Evolutionary conservation across 2,329 filamentous ascomycete species (phyloP).

Genomic region (Aspergillus ruber): DNA sequence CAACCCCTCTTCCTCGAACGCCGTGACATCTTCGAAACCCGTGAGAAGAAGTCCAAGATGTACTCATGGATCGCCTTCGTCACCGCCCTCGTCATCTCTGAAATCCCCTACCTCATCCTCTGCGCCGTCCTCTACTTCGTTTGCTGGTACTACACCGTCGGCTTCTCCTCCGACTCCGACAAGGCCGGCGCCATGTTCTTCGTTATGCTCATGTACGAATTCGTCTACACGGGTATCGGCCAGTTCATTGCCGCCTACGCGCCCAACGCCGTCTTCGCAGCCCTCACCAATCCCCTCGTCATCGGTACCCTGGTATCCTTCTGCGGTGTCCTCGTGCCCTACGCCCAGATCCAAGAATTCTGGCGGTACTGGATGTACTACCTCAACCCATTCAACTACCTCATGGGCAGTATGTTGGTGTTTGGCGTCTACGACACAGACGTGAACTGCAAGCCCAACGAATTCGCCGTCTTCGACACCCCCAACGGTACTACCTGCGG

Average conservation of each 20-base stretch:
- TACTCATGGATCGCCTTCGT: slow-evolving; percentile 71
- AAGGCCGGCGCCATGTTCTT: slow-evolving; percentile 51
- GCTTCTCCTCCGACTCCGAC: slow-evolving; percentile 34
- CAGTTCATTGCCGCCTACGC: slow-evolving; percentile 76
- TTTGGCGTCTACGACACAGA: slow-evolving; percentile 20
- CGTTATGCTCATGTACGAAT: slow-evolving; percentile 66
- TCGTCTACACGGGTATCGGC: slow-evolving; percentile 65
- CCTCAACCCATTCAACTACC: slow-evolving; percentile 26
- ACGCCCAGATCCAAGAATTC: slow-evolving; percentile 23
- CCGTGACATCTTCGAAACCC: slow-evolving; percentile 58
- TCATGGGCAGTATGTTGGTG: slow-evolving; percentile 23
- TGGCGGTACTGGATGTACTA: slow-evolving; percentile 30
- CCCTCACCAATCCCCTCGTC: slow-evolving; percentile 69
- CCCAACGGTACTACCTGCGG: slow-evolving; percentile 47
- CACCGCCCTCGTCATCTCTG: slow-evolving; percentile 61
- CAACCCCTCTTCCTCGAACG: slow-evolving; percentile 65
- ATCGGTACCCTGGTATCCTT: slow-evolving; percentile 40
- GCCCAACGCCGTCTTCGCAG: slow-evolving; percentile 59
- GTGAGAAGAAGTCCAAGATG: slow-evolving; percentile 65
- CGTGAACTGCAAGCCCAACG: slow-evolving; percentile 17
- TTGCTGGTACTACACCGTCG: slow-evolving; percentile 67
- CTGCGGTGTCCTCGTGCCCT: slow-evolving; percentile 25
- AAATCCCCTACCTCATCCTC: slow-evolving; percentile 62
- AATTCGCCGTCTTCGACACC: slow-evolving; percentile 26
- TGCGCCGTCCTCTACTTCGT: slow-evolving; percentile 61